phyloP scores from a whole-genome alignment of 139 green algal species.

The Micractinium sp. region DNA sequence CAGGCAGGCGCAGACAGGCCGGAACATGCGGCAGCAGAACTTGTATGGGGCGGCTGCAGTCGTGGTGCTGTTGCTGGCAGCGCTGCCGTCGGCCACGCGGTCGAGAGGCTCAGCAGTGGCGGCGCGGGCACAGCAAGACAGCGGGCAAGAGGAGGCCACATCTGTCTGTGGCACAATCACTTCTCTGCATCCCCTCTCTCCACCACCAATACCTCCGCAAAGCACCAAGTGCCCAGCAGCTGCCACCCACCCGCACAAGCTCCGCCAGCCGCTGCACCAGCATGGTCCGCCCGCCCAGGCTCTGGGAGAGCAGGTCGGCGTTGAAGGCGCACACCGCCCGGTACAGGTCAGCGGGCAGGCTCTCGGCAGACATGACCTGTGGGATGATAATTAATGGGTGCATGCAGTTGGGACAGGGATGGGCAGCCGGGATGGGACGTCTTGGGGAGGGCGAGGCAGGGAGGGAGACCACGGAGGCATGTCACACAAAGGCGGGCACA shows the following conservation, averaged over 20 bases:
- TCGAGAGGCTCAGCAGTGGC: too few relatives aligned
- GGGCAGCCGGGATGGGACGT: not conserved
- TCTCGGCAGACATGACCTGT: constrained; percentile 25
- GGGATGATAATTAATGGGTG: not conserved
- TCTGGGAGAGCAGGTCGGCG: constrained; percentile 47
- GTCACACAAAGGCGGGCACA: not conserved
- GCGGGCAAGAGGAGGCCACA: too few relatives aligned
- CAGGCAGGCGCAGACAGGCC: not conserved
- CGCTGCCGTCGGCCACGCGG: too few relatives aligned
- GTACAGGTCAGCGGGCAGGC: constrained; percentile 4
- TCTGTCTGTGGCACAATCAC: too few relatives aligned
- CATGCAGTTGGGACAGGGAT: not conserved
- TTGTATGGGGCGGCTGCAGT: too few relatives aligned
- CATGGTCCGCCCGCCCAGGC: constrained; percentile 24
- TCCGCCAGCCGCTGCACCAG: constrained; percentile 57
- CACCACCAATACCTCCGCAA: too few relatives aligned
- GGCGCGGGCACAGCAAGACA: too few relatives aligned
- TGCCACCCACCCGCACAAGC: constrained; percentile 53
- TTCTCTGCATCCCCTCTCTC: too few relatives aligned
- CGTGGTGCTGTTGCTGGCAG: too few relatives aligned
- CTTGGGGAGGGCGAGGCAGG: too few relatives aligned
- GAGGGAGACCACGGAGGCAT: not conserved
- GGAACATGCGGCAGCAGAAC: too few relatives aligned
- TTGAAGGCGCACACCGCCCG: constrained; percentile 44
- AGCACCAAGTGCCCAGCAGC: not conserved